phyloP scores from a whole-genome alignment of 176 grass and related monocot genomes.

The Ensete ventricosum region DNA sequence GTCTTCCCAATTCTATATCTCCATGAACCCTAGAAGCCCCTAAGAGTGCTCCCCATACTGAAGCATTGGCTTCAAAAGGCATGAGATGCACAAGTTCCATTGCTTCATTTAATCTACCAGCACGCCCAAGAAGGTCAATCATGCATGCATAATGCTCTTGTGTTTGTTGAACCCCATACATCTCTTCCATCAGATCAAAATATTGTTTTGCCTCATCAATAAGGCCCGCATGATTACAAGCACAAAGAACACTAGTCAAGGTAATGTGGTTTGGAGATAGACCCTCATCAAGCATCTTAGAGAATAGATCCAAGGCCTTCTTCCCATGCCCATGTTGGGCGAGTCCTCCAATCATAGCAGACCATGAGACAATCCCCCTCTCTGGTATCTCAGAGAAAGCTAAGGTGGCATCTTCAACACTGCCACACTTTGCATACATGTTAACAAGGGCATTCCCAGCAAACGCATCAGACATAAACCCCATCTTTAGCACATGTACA shows the following conservation, averaged over 20 bases:
- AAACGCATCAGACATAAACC: constrained; percentile 59
- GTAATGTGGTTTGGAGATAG: constrained; percentile 73
- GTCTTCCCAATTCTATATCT: constrained; percentile 46
- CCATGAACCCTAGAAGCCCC: constrained; percentile 57
- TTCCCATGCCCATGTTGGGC: constrained; percentile 85
- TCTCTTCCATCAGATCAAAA: constrained; percentile 74
- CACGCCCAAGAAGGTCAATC: constrained; percentile 79
- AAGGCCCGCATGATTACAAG: constrained; percentile 76
- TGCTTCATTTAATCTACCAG: constrained; percentile 62
- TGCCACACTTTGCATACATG: constrained; percentile 87
- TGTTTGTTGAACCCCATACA: constrained; percentile 59
- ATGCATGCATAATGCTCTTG: constrained; percentile 81
- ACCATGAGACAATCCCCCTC: constrained; percentile 83
- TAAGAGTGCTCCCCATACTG: constrained; percentile 68
- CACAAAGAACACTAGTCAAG: constrained; percentile 72
- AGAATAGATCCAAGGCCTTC: constrained; percentile 51
- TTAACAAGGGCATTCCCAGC: constrained; percentile 78
- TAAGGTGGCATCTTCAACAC: constrained; percentile 64
- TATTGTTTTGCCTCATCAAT: constrained; percentile 55
- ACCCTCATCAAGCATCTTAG: constrained; percentile 53
- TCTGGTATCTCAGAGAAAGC: constrained; percentile 50
- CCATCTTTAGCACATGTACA: constrained; percentile 57
- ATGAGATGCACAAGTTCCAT: constrained; percentile 67
- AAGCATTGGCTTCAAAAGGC: constrained; percentile 60
- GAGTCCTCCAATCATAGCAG: constrained; percentile 89